A percentile compares a stretch with the other conserved stretches of the same genome.
phyloP scores from a whole-genome alignment of 1,284 basidiomycete species.

The Cerioporus squamosus region DNA sequence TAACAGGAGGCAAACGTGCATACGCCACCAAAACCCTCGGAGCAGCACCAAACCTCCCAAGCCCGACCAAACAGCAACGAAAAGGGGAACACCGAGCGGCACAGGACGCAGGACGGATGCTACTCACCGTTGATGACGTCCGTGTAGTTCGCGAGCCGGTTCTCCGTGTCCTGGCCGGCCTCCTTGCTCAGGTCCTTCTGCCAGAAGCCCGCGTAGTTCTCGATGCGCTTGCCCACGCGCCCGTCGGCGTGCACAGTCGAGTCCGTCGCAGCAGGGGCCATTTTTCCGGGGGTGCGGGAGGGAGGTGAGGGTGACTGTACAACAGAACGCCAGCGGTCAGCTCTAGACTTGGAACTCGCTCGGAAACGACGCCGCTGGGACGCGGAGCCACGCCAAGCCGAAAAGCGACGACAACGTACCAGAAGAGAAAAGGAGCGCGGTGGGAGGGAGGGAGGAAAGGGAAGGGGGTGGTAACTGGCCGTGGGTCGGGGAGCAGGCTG shows the following conservation, averaged over 20 bases:
- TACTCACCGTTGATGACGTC: constrained; percentile 92
- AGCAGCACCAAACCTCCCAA: too few relatives aligned
- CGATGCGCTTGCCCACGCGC: constrained; percentile 83
- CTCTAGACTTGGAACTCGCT: background rate
- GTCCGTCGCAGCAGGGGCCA: constrained; percentile 33
- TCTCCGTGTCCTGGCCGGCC: constrained; percentile 67
- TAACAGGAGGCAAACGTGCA: too few relatives aligned
- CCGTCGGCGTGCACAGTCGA: constrained; percentile 56
- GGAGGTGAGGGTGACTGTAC: background rate
- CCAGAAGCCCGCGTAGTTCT: constrained; percentile 96
- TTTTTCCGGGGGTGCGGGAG: constrained; percentile 7
- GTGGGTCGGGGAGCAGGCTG: too few relatives aligned
- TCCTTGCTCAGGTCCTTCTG: constrained; percentile 85
- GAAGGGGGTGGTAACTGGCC: background rate
- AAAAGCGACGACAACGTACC: background rate
- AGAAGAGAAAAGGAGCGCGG: background rate
- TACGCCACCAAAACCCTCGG: too few relatives aligned
- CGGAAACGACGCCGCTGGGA: too few relatives aligned
- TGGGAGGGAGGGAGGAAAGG: background rate
- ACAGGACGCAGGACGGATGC: background rate
- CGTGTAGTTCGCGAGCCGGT: constrained; percentile 85
- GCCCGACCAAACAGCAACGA: too few relatives aligned
- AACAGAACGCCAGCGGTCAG: background rate
- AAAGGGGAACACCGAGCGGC: too few relatives aligned
- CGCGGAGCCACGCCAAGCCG: too few relatives aligned